Base-by-base conservation (phyloP, 2,329 filamentous ascomycete genomes). In the Fusarium heterosporum region DNA sequence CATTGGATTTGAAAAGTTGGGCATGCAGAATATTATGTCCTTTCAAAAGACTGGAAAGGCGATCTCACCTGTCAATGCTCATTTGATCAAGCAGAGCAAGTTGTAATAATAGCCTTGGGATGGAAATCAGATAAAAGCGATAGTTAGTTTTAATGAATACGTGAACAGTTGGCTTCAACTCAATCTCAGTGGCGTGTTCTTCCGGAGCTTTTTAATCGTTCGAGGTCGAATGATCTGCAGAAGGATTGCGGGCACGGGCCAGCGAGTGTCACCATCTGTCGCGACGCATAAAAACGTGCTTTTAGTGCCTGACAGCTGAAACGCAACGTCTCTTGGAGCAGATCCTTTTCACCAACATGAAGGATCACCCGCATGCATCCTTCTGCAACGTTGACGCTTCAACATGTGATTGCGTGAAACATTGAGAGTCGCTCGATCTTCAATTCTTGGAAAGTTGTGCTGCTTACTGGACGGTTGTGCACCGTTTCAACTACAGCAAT, bases 1-100 rank as follows among this genome's bases (percentile, higher is more conserved):
- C 43, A 66, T 73, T 48, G 71, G 71, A 0, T 73, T 73, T 16
- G 71, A 73, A 59, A 58, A 55, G 14, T 8, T 73, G 34, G 71
- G 71, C 3, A 73, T 73, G 71, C 61, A 73, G 41, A 73, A 73
- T 10, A 73, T 73, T 8, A n/a, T 62, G 4, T 68, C 68, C 25
- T 73, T 68, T 13, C 48, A 49, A 14, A 61, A 68, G 45, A 61
- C 46, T 3, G 71, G 71, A 5, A 72, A 73, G 55, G 71, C 71
- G 0, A 62, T 73, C 36, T 73, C 71, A 3, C 67, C 69, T 5
- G 71, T 73, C 10, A 73, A 73, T 29, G 53, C 66, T 40, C 71
- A 73, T 8, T 28, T 73, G n/a, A 71, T 73, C 10, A 73, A 73
- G 56, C 63, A 58, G 14, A 73, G 71, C 61, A 67, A 63, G 42